Percentiles rank a stretch among this genome's conserved stretches.
Conservation (phyloP, 257 asterid genomes). For the Capsicum chinense region DNA sequence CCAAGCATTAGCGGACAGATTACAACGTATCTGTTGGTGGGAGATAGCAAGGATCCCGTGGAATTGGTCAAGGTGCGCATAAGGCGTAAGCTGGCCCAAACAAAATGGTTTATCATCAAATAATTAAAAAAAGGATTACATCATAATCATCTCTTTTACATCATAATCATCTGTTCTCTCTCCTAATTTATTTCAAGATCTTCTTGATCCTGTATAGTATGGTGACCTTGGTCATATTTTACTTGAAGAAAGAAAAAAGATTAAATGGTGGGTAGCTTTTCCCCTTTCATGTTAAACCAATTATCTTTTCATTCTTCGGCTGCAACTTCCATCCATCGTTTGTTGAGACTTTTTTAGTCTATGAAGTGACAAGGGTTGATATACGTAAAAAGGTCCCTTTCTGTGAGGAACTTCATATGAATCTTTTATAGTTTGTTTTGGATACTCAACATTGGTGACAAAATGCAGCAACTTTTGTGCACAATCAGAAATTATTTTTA, state of each 20-base stretch:
- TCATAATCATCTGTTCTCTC: background rate
- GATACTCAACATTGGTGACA: background rate
- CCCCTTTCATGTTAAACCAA: background rate
- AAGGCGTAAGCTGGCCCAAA: background rate
- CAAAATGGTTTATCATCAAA: background rate
- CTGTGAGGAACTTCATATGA: background rate
- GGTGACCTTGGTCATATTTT: background rate
- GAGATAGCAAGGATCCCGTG: background rate
- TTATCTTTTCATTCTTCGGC: background rate
- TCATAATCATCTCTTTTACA: background rate
- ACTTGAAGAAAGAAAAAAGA: slow-evolving; percentile 7
- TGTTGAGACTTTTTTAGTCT: slow-evolving; percentile 8
- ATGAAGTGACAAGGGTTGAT: background rate
- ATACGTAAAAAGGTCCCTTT: background rate
- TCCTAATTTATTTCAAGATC: background rate
- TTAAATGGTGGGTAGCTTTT: slow-evolving; percentile 12
- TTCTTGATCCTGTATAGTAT: slow-evolving; percentile 1
- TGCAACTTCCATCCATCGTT: background rate
- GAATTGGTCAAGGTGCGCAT: background rate
- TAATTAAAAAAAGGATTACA: background rate
- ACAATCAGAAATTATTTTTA: background rate
- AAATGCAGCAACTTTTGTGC: background rate
- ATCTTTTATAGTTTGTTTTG: background rate
- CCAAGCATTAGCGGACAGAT: background rate
- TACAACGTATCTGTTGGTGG: background rate